These are phyloP conservation scores for Pycnococcus provasolii DNA, from an alignment of 139 green algal species.

Conservation along the genomic window DNA sequence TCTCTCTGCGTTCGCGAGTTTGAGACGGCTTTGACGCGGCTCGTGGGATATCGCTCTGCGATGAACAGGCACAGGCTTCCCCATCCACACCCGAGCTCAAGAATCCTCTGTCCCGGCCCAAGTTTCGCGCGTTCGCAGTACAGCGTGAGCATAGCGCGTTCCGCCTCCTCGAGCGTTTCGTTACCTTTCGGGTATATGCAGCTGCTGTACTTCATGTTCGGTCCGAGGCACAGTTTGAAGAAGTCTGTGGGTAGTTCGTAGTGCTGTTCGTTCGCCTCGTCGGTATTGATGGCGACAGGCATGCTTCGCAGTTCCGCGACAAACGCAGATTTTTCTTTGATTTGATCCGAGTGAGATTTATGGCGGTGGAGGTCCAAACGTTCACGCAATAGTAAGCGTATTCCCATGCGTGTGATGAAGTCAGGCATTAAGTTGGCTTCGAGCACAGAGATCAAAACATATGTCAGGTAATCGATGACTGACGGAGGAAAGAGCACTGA, in stretches of 20 bases:
- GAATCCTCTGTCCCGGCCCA: slow-evolving; percentile 57
- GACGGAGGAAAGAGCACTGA: too few species aligned
- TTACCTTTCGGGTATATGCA: slow-evolving; percentile 57
- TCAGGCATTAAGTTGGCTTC: too few species aligned
- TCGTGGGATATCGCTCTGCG: slow-evolving; percentile 49
- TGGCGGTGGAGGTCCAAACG: too few species aligned
- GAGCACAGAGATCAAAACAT: too few species aligned
- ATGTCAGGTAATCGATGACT: too few species aligned
- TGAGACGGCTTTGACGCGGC: slow-evolving; percentile 60
- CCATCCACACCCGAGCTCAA: slow-evolving; percentile 97
- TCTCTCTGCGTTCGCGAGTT: slow-evolving; percentile 75
- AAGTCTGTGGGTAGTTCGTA: slow-evolving; percentile 91
- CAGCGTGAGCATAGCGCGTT: slow-evolving; percentile 79
- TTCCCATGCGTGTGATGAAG: too few species aligned
- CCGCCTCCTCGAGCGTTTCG: slow-evolving; percentile 60
- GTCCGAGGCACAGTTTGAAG: slow-evolving; percentile 73
- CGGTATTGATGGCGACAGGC: slow-evolving; percentile 29
- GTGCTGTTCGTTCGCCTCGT: slow-evolving; percentile 80
- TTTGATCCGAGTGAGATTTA: too few species aligned
- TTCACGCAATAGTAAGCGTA: too few species aligned
- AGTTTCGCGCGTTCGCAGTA: slow-evolving; percentile 70
- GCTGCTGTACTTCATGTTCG: slow-evolving; percentile 83
- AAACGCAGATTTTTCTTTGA: too few species aligned
- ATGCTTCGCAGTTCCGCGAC: too few species aligned
- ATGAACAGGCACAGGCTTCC: slow-evolving; percentile 78